Base-by-base conservation (phyloP, 2,329 filamentous ascomycete species). In the Pseudopithomyces chartarum region DNA sequence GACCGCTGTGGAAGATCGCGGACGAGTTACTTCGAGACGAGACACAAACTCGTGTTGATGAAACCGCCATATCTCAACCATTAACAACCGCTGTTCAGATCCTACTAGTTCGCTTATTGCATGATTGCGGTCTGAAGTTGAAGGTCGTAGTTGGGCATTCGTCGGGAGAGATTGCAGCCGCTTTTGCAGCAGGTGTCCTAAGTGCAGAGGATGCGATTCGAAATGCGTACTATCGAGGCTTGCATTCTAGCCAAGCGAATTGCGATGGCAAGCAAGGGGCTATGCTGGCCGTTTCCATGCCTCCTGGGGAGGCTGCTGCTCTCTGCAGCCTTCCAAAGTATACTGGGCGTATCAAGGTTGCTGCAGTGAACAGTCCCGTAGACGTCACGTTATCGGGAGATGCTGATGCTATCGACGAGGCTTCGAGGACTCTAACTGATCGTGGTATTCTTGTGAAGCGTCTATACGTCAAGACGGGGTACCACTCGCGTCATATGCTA, bases 121-220 rank as follows among this genome's bases (percentile, higher is more conserved):
- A 61, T 17, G 58, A 59, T 6, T 64, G 68, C 19, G 74, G 74
- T 0, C 33, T 75, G 0, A 29, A 47, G 2, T 73, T 77, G 0
- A 46, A 66, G 11, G 76, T 76, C 0, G 63, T 80, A 6, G 71
- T 79, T 29, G 77, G 77, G 1, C 78, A 80, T 54, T 79, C 78
- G 0, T 70, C 78, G 5, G 78, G 78, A 2, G 78, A 80, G 54
- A 75, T 78, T 12, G 76, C 76, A 1, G 77, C 77, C 2, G 59
- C 72, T 4, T 75, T 78, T 13, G 67, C 61, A 2, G 73, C 70
- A 11, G 73, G 71, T 4, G 66, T 60, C n/a, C 47, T 78, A 3
- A 73, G 67, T 0, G 59, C 62, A 0, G 55, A 66, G 19, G 76
- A 80, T 48, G 78, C 76, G 0, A 64, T 71, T 2, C 44, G 76